Evolutionary conservation across 305 asterid genomes (phyloP).

Genomic region (Stenogyne calaminthoides): DNA sequence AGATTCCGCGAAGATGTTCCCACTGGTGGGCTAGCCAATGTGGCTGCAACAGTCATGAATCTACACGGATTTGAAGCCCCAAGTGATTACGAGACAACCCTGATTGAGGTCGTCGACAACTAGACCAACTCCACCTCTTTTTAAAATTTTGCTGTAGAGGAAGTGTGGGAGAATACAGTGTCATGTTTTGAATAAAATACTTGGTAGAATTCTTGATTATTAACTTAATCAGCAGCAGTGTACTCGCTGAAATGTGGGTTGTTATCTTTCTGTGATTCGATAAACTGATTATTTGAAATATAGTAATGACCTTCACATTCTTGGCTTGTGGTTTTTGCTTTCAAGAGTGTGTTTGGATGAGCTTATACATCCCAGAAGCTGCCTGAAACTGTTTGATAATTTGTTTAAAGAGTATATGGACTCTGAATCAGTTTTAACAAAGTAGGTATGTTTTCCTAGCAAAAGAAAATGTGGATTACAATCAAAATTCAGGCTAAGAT

Average conservation of each 20-base stretch:
- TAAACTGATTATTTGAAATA: conserved; percentile 16
- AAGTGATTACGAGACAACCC: conserved; percentile 79
- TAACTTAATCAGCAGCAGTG: conserved; percentile 25
- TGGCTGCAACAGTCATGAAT: conserved; percentile 92
- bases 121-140: conserved; percentile 31
- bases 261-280: conserved; percentile 6
- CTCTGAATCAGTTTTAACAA: too few relatives aligned
- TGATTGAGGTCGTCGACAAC: conserved; percentile 78
- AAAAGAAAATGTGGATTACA: too few relatives aligned
- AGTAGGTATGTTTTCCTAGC: too few relatives aligned
- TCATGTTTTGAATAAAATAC: conserved; percentile 30
- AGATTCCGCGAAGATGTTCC: conserved; percentile 86
- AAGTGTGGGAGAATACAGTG: conserved; percentile 1
- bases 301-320: neutral
- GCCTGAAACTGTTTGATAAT: neutral
- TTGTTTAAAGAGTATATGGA: too few relatives aligned
- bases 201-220: conserved; percentile 14
- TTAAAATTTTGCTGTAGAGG: conserved; percentile 32
- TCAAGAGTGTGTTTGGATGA: neutral
- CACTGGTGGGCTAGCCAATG: conserved; percentile 83
- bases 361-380: neutral
- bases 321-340: neutral
- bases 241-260: neutral
- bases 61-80: conserved; percentile 94
- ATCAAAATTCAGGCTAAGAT: too few relatives aligned